Evolutionary conservation across 225 moss, liverwort and hornwort species (phyloP).

Genomic region (Marchantia paleacea): DNA sequence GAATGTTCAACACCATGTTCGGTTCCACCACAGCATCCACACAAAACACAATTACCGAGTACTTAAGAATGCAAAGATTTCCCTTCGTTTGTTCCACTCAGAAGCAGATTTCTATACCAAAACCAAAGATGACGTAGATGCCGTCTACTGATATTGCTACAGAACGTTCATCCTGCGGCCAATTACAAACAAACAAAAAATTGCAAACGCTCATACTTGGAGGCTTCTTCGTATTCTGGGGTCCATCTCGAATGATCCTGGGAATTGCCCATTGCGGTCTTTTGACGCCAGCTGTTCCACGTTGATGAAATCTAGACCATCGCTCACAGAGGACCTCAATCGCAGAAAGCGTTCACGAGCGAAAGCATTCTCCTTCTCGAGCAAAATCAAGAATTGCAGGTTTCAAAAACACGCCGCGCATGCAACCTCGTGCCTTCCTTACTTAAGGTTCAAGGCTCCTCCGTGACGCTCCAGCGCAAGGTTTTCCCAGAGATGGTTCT

Average conservation of each 20-base stretch:
- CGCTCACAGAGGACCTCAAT: background rate
- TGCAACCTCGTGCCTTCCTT: background rate
- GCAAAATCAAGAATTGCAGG: background rate
- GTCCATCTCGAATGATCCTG: slow-evolving; percentile 17
- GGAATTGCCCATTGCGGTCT: slow-evolving; percentile 33
- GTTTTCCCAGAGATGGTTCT: no score
- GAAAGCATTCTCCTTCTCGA: background rate
- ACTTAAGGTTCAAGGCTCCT: background rate
- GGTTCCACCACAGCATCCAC: background rate
- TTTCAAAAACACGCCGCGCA: no score
- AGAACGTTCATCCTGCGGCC: no score
- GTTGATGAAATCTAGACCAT: background rate
- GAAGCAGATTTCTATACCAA: background rate
- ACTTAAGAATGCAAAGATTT: background rate
- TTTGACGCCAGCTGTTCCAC: background rate
- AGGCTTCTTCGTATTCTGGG: slow-evolving; percentile 30
- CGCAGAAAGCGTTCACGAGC: background rate
- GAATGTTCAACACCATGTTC: background rate
- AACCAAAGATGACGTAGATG: background rate
- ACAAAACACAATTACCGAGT: background rate
- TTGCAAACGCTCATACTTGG: slow-evolving; percentile 13
- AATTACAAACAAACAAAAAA: background rate
- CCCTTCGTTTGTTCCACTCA: background rate
- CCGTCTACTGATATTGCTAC: background rate
- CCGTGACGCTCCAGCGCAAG: no score